phyloP scores from a whole-genome alignment of 305 asterid genomes.

The Fraxinus greggii region DNA sequence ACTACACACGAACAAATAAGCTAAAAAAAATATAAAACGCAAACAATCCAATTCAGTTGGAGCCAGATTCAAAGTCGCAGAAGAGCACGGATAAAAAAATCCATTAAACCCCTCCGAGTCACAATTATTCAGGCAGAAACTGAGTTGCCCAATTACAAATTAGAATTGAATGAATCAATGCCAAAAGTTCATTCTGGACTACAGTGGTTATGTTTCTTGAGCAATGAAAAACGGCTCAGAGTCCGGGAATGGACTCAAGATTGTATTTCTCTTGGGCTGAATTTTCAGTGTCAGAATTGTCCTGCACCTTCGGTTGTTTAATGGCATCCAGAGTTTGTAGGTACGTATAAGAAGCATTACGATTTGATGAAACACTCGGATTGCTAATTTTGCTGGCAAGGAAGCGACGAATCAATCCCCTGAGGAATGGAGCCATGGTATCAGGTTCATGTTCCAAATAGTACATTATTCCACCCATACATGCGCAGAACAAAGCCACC shows the following conservation, averaged over 20 bases:
- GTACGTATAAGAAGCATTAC: conserved; percentile 71
- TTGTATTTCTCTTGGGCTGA: conserved; percentile 68
- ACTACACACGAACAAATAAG: conserved; percentile 4
- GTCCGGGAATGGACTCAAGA: conserved; percentile 96
- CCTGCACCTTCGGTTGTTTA: conserved; percentile 58
- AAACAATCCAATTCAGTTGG: background rate
- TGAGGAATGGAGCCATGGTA: conserved; percentile 93
- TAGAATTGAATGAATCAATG: conserved; percentile 29
- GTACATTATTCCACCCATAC: conserved; percentile 99
- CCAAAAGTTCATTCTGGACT: conserved; percentile 19
- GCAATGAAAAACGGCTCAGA: conserved; percentile 58
- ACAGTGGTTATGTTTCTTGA: conserved; percentile 22
- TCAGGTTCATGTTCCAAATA: conserved; percentile 94
- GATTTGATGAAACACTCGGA: conserved; percentile 60
- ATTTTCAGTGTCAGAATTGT: conserved; percentile 47
- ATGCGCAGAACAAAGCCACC: conserved; percentile 90
- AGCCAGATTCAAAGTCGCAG: background rate
- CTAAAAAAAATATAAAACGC: background rate
- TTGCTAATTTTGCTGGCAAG: conserved; percentile 94
- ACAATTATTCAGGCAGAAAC: conserved; percentile 20
- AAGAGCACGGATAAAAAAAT: conserved; percentile 16
- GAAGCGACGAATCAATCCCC: conserved; percentile 91
- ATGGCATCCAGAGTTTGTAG: conserved; percentile 74
- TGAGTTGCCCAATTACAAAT: conserved; percentile 27
- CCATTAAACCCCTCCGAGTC: conserved; percentile 21